phyloP scores from a whole-genome alignment of 768 basidiomycete species.

The Glaciozyma martinii region DNA sequence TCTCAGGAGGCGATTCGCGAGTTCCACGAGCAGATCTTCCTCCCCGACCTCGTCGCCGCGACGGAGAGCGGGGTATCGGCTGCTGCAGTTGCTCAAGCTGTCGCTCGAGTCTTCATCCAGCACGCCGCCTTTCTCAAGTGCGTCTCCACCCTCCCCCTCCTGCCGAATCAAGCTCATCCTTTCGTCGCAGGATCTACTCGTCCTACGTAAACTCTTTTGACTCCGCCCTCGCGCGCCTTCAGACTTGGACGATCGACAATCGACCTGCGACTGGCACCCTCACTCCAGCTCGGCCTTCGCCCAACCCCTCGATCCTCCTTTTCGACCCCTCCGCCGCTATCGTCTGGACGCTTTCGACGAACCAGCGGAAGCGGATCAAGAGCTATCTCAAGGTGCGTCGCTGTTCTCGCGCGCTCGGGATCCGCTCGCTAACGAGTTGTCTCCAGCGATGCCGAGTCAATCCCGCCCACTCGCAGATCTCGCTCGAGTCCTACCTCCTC shows the following conservation, averaged over 20 bases:
- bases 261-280: conserved; percentile 8
- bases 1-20: conserved; percentile 66
- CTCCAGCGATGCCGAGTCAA: conserved; percentile 69
- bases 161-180: neutral
- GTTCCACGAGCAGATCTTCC: conserved; percentile 86
- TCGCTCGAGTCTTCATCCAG: conserved; percentile 80
- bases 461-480: conserved; percentile 79
- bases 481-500: conserved; percentile 78
- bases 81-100: conserved; percentile 56
- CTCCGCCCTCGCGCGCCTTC: conserved; percentile 76
- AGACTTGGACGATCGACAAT: conserved; percentile 54
- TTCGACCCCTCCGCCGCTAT: conserved; percentile 14
- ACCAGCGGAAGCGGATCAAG: conserved; percentile 81
- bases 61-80: no score
- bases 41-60: conserved; percentile 77
- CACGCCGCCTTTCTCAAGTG: conserved; percentile 90
- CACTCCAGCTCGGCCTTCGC: conserved; percentile 27
- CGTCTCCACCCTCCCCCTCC: neutral
- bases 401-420: neutral
- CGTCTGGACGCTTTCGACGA: conserved; percentile 49
- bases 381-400: conserved; percentile 55
- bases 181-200: conserved; percentile 63
- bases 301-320: neutral
- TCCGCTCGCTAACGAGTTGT: neutral
- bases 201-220: conserved; percentile 99